phyloP scores from a whole-genome alignment of 2,329 filamentous ascomycete species.

The Pseudopyricularia javanii region DNA sequence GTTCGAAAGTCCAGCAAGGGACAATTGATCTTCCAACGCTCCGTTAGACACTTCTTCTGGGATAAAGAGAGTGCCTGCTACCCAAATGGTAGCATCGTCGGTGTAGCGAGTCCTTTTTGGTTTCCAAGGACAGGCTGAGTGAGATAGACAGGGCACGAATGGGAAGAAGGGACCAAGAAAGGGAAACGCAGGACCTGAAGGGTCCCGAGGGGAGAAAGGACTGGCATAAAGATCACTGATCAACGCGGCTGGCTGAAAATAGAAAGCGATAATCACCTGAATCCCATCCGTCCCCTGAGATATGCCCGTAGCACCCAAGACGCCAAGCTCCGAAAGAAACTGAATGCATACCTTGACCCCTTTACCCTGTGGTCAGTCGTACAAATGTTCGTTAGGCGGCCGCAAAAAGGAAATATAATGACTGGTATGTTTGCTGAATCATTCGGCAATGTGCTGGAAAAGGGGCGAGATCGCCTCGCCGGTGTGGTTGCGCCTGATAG shows the following conservation, averaged over 20 bases:
- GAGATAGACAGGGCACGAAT: not conserved
- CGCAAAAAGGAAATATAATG: not conserved
- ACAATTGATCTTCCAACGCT: constrained; percentile 58
- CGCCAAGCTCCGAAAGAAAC: constrained; percentile 2
- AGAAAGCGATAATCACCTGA: not conserved
- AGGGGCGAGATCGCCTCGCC: constrained; percentile 68
- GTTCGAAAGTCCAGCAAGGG: constrained; percentile 14
- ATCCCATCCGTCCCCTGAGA: not conserved
- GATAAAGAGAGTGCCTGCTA: constrained; percentile 58
- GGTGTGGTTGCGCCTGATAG: constrained; percentile 91
- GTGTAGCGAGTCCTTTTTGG: constrained; percentile 15
- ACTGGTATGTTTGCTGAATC: not conserved
- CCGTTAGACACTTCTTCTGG: constrained; percentile 66
- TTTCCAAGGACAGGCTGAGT: not conserved
- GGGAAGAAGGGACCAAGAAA: not conserved
- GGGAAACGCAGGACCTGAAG: not conserved
- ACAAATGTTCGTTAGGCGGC: not conserved
- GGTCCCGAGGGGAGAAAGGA: not conserved
- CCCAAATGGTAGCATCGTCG: constrained; percentile 66
- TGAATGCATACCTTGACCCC: constrained; percentile 1
- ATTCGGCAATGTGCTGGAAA: constrained; percentile 47
- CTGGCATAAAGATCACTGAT: constrained; percentile 5
- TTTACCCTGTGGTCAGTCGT: not conserved
- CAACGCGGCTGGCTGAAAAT: not conserved
- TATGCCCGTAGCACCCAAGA: not conserved